Base-by-base conservation (phyloP, 306 rosid species). In the Arachis hypogaea region DNA sequence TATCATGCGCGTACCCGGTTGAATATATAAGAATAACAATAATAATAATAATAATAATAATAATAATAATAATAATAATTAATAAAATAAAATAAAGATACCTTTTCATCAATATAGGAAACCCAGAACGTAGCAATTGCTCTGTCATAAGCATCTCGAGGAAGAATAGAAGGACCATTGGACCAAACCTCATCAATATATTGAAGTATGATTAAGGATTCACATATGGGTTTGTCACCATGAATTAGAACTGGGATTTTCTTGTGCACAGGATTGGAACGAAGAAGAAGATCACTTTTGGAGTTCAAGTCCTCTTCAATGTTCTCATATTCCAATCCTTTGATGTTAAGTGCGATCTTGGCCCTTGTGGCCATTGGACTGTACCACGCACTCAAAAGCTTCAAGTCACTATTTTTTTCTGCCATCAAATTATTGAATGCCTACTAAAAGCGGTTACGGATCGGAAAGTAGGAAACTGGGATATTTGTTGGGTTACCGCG, bases 91-190 rank as follows among this genome's bases (percentile, higher is more conserved):
- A 33, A 33, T 33, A 33, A 33, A 33, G 4, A 46, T 70, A 86
- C 88, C 85, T 77, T 86, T 4, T 84, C 85, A 60, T 84, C 92
- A 55, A 81, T 12, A 46, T 79, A 85, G 59, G 73, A 38, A 54
- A 84, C 86, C 92, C 95, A 89, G 44, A 89, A 89, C 11, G 87
- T 82, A 11, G 82, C 77, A 62, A 68, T 69, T 56, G 95, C 89
- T 0, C 90, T 80, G 2, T 86, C 84, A 16, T 81, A 87, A 28
- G 90, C 87, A 50, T 85, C 62, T 55, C 86, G 79, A 18, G 88
- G 88, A 6, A 89, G 86, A 51, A 89, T 77, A 11, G 90, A 63
- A 1, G 82, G 75, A 3, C 49, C 81, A 14, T 80, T 78, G 45
- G 81, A 4, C 91, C 89, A 89, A 3, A 16, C 78, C 12, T 86